These are phyloP conservation scores for Pseudoturritis turrita DNA, from an alignment of 345 rosid species.

Conservation along the genomic window DNA sequence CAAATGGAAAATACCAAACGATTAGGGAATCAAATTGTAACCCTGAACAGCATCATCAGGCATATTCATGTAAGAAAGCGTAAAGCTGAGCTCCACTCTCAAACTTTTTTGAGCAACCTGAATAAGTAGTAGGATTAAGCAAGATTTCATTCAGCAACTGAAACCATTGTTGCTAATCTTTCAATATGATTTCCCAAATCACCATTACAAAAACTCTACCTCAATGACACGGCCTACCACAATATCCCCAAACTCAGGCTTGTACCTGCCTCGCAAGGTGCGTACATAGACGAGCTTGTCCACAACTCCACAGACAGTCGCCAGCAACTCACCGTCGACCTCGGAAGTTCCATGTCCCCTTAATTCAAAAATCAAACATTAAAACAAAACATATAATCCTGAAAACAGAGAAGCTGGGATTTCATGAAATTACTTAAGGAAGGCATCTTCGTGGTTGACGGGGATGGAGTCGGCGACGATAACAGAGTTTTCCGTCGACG, in stretches of 20 bases:
- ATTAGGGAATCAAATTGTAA: neutral
- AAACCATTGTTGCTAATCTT: neutral
- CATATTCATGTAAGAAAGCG: slow-evolving; percentile 92
- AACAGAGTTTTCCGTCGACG: slow-evolving; percentile 58
- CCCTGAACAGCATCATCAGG: slow-evolving; percentile 86
- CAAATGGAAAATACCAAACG: neutral
- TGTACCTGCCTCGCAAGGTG: slow-evolving; percentile 78
- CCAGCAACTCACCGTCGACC: slow-evolving; percentile 67
- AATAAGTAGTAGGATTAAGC: neutral
- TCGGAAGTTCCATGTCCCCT: slow-evolving; percentile 94
- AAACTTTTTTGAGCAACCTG: slow-evolving; percentile 92
- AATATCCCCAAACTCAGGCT: slow-evolving; percentile 95
- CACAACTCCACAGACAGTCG: slow-evolving; percentile 90
- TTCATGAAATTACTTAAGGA: slow-evolving; percentile 60
- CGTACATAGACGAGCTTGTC: slow-evolving; percentile 90
- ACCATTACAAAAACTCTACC: slow-evolving; percentile 40
- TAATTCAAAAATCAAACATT: slow-evolving; percentile 19
- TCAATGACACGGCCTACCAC: slow-evolving; percentile 88
- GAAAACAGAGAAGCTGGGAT: neutral
- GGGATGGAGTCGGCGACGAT: slow-evolving; percentile 78
- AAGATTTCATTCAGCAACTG: neutral
- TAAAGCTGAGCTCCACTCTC: slow-evolving; percentile 79
- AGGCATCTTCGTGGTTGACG: slow-evolving; percentile 70
- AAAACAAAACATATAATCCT: neutral
- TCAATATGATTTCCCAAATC: neutral